Evolutionary conservation across 2,329 filamentous ascomycete species (phyloP), one percentile per base, ranked within the genome.

Genomic region (Epichloe gansuensis): DNA sequence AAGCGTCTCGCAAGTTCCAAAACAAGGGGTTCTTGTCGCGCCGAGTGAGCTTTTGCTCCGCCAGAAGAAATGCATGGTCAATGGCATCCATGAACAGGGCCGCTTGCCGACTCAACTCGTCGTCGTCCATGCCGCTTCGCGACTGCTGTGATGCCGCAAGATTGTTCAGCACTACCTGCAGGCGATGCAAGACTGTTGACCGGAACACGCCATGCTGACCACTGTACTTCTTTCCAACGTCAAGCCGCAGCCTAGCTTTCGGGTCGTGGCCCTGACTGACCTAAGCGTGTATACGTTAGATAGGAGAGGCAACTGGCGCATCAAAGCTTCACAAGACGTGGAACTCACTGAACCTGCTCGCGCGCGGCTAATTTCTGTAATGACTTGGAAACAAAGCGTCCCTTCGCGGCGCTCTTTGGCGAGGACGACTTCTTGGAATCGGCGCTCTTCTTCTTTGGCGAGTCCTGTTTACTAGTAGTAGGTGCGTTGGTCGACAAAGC

Each of bases 1-100:
- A 88, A 2, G 79, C 77, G 51, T 78, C 73, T 54, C 79, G 77
- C 52, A 88, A 64, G 48, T 71, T 71, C 71, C 72, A 78, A 62
- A 81, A 82, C 1, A 82, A 63, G 0, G 76, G 76, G 57, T 82
- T 82, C 7, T 71, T 67, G 23, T 63, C 59, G 25, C 69, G 69
- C 2, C 64, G 62, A 3, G 68, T 69, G 12, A 63, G 57, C 28
- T 70, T 66, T 9, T 65, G 55, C 15, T 69, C 60, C 6, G 78
- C 77, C 52, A 75, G 56, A 0, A 64, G 56, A 55, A 78, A 75
- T 37, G 75, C 69, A n/a, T 68, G 64, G 21, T 70, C 63, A 31
- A 82, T 59, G 4, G 69, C 61, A 23, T 66, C 62, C 59, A 69
- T 69, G 61, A 81, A 82, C 8, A 73, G 60, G 7, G 61, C 61